Base-by-base conservation (phyloP, 306 rosid species). In the Delonix regia region DNA sequence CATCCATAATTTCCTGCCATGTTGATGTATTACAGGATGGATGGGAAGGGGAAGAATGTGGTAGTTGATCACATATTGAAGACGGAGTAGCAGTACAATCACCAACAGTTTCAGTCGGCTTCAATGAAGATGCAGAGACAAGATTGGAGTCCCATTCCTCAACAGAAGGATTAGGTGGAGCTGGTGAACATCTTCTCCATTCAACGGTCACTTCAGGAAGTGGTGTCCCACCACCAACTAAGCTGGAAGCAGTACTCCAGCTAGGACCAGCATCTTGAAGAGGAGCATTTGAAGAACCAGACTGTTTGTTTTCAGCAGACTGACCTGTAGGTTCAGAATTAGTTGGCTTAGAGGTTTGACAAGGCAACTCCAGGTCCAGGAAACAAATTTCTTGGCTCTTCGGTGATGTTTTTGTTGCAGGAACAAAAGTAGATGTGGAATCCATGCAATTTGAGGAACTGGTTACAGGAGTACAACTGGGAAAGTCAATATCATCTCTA, bases 1-100 rank as follows among this genome's bases (percentile, higher is more conserved):
- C 97, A 6, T 85, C 85, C 25, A 86, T 86, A 55, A 94, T 84
- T 80, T 87, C 92, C 78, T 78, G 93, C 99, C 98, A 95, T 70
- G 88, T 74, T 65, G 96, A 79, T 27, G 87, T 49, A 80, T 74
- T 82, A 53, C 92, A 87, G 38, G 85, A 69, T 18, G 89, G 91
- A 84, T 82, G 90, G 75, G 92, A 79, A 9, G 94, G 89, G 34
- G 89, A 74, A 68, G 87, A 83, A 53, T 82, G 87, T 7, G 82
- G 84, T 19, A 79, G 82, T 69, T 84, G 88, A 25, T 69, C 82
- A 75, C 74, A 86, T 53, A 90, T 76, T 21, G 90, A 85, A 73
- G 86, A 69, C 7, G 81, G 83, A 41, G 90, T 71, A 34, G 86
- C 80, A 51, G 82, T 78, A 66, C 74, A 77, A 73, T 84, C 86